Evolutionary conservation across 148 eudicot species (phyloP).

Genomic region (Mesembryanthemum crystallinum): DNA sequence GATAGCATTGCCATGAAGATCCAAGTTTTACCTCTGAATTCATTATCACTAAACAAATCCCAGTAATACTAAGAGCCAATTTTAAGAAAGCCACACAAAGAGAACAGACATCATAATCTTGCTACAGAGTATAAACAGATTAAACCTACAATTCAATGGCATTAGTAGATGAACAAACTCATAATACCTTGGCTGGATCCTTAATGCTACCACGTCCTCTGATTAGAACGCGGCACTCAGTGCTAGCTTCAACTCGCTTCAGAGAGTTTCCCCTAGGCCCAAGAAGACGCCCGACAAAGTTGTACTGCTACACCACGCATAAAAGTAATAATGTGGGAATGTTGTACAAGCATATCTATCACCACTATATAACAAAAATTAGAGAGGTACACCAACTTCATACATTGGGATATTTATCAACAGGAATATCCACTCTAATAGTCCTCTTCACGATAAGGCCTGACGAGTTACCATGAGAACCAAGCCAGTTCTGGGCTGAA

Average conservation of each 20-base stretch:
- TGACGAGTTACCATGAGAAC: constrained; percentile 76
- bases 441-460: constrained; percentile 93
- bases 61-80: background rate
- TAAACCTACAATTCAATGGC: background rate
- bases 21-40: background rate
- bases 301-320: constrained; percentile 58
- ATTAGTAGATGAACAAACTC: background rate
- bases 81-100: background rate
- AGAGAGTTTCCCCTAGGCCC: constrained; percentile 99
- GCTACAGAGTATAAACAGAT: background rate
- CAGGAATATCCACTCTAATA: constrained; percentile 92
- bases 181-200: constrained; percentile 81
- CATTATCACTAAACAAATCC: background rate
- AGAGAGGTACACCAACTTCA: constrained; percentile 26
- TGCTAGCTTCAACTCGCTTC: constrained; percentile 90
- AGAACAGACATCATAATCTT: background rate
- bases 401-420: constrained; percentile 88
- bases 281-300: constrained; percentile 98
- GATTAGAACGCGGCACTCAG: constrained; percentile 94
- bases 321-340: constrained; percentile 23
- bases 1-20: background rate
- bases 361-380: background rate
- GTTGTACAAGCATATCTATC: constrained; percentile 3
- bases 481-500: constrained; percentile 73
- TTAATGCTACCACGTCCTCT: constrained; percentile 99